These are phyloP conservation scores for Barbarea vulgaris DNA, from an alignment of 345 rosid species.

Conservation along the genomic window DNA sequence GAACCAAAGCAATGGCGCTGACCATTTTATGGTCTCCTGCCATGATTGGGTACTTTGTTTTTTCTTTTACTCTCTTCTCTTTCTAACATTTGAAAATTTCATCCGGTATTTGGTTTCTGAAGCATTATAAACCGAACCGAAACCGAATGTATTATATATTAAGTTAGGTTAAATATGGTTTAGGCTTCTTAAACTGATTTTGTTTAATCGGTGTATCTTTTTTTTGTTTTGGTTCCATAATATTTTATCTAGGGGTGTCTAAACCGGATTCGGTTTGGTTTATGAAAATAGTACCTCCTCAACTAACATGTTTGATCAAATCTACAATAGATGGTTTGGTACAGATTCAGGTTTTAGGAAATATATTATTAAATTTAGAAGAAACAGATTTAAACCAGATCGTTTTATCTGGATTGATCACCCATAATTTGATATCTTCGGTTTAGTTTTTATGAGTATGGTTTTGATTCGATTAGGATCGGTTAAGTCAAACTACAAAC, in stretches of 20 bases:
- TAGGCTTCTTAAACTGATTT: background rate
- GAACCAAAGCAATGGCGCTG: constrained; percentile 65
- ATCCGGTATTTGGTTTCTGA: background rate
- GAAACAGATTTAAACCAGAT: too few species aligned
- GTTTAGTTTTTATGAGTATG: background rate
- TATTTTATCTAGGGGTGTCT: too few species aligned
- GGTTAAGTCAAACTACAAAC: background rate
- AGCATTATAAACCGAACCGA: background rate
- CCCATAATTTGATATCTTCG: too few species aligned
- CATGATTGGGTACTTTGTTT: constrained; percentile 60
- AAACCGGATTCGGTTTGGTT: background rate
- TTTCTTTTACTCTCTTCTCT: background rate
- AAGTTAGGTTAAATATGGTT: background rate
- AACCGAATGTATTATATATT: background rate
- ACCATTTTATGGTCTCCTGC: constrained; percentile 67
- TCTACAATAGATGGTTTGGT: too few species aligned
- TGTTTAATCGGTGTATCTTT: background rate
- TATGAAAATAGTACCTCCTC: too few species aligned
- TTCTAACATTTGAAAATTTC: background rate
- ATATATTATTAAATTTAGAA: too few species aligned
- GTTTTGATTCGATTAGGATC: background rate
- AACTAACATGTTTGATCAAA: too few species aligned
- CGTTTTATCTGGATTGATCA: too few species aligned
- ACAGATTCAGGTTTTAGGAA: too few species aligned
- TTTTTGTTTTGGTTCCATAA: too few species aligned